Evolutionary conservation across 306 rosid genomes (phyloP).

Genomic region (Prunus armeniaca): DNA sequence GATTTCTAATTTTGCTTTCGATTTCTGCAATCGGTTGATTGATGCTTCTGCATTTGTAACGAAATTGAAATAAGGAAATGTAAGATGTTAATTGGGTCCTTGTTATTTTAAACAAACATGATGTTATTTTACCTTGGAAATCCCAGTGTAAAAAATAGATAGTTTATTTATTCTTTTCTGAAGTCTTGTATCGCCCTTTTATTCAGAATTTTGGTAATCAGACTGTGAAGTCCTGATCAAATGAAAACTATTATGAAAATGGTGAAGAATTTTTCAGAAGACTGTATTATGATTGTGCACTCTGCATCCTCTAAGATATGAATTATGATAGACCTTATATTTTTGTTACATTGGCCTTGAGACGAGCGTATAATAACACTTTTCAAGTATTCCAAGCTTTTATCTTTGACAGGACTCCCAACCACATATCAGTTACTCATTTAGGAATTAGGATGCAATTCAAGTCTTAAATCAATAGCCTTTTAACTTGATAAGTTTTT

Average conservation of each 20-base stretch:
- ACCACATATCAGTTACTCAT: background rate
- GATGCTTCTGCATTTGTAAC: too few relatives aligned
- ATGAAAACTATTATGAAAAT: background rate
- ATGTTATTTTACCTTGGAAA: background rate
- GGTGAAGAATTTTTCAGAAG: background rate
- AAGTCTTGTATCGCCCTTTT: background rate
- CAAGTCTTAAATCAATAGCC: background rate
- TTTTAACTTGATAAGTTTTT: background rate
- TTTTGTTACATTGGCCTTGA: too few relatives aligned
- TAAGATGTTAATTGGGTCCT: background rate
- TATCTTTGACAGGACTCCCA: background rate
- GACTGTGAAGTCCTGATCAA: background rate
- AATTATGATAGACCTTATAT: background rate
- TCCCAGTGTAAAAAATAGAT: background rate
- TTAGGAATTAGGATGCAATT: background rate
- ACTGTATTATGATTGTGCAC: background rate
- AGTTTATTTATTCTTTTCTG: background rate
- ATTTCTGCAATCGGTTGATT: background rate
- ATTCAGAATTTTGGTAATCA: background rate
- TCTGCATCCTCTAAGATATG: background rate
- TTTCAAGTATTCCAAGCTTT: too few relatives aligned
- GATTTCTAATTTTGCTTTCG: background rate
- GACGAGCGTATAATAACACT: too few relatives aligned
- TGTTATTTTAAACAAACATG: background rate
- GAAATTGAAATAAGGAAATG: background rate